phyloP scores from a whole-genome alignment of 2,329 filamentous ascomycete species.

The Penicillium italicum region DNA sequence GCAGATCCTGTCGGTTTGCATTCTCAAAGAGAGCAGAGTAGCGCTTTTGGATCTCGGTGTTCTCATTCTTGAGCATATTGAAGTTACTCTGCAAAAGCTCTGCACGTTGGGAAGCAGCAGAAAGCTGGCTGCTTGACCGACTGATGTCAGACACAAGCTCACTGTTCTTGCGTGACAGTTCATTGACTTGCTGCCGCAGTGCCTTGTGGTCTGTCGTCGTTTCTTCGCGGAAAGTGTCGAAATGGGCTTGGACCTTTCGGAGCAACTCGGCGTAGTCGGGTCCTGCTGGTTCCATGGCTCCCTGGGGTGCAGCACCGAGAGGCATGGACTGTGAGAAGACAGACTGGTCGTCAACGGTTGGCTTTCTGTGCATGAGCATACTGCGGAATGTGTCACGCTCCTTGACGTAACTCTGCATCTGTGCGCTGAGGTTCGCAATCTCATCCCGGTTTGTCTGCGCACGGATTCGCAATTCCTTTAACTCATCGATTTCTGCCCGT shows the following conservation, averaged over 20 bases:
- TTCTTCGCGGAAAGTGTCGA: conserved; percentile 85
- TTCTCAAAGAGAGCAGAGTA: conserved; percentile 73
- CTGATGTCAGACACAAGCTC: conserved; percentile 78
- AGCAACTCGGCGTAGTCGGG: conserved; percentile 71
- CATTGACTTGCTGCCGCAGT: conserved; percentile 79
- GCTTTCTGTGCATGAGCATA: conserved; percentile 75
- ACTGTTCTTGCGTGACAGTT: conserved; percentile 75
- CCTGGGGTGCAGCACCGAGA: conserved; percentile 49
- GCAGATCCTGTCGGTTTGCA: conserved; percentile 83
- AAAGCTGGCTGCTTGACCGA: conserved; percentile 73
- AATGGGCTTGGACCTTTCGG: conserved; percentile 82
- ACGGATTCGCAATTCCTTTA: conserved; percentile 69
- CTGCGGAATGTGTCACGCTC: conserved; percentile 97
- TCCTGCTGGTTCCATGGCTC: conserved; percentile 48
- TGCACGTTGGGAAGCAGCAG: conserved; percentile 75
- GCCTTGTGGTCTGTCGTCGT: conserved; percentile 75
- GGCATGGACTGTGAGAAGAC: conserved; percentile 70
- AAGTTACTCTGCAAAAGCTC: conserved; percentile 90
- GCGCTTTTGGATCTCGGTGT: conserved; percentile 79
- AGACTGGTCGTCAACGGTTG: conserved; percentile 57
- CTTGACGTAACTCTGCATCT: conserved; percentile 88
- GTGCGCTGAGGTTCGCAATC: conserved; percentile 72
- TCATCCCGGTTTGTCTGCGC: conserved; percentile 80
- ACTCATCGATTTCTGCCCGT: conserved; percentile 61
- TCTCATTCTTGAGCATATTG: conserved; percentile 76